Evolutionary conservation across 2,329 filamentous ascomycete genomes (phyloP).

Genomic region (Pseudomassariella vexata): DNA sequence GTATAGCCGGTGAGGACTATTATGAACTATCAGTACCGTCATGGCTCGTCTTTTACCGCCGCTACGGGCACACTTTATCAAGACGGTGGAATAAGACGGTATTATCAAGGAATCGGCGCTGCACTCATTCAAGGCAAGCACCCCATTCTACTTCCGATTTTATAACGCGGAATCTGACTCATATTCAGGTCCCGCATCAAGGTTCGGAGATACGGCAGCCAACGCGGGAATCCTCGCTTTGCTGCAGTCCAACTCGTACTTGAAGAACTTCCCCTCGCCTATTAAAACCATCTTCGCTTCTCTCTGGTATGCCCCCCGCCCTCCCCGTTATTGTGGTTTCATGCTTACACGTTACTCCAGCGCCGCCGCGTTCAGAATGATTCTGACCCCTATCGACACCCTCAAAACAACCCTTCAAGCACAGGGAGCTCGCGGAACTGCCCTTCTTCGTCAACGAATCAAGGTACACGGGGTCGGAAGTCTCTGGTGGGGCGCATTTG

Average conservation of each 20-base stretch:
- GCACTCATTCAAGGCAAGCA: conserved; percentile 37
- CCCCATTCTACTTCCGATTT: background rate
- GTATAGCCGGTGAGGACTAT: conserved; percentile 44
- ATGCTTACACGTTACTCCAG: conserved; percentile 13
- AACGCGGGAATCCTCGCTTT: conserved; percentile 43
- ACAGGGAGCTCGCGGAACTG: conserved; percentile 36
- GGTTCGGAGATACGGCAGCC: conserved; percentile 43
- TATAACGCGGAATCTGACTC: background rate
- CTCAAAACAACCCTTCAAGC: conserved; percentile 45
- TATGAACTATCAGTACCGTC: conserved; percentile 47
- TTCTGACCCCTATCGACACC: conserved; percentile 42
- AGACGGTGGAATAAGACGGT: conserved; percentile 34
- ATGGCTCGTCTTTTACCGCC: conserved; percentile 32
- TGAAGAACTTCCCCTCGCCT: conserved; percentile 34
- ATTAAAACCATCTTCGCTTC: conserved; percentile 42
- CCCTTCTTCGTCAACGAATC: conserved; percentile 35
- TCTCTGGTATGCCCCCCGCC: conserved; percentile 25
- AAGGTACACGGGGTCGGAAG: conserved; percentile 38
- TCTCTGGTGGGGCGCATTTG: conserved; percentile 43
- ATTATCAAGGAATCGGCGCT: conserved; percentile 38
- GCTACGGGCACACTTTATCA: conserved; percentile 34
- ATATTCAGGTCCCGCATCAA: conserved; percentile 32
- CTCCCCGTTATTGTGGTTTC: rapidly evolving
- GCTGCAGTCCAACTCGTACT: conserved; percentile 38
- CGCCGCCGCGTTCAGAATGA: conserved; percentile 40